These are phyloP conservation scores for Corylus avellana DNA, from an alignment of 306 rosid species.

Conservation along the genomic window DNA sequence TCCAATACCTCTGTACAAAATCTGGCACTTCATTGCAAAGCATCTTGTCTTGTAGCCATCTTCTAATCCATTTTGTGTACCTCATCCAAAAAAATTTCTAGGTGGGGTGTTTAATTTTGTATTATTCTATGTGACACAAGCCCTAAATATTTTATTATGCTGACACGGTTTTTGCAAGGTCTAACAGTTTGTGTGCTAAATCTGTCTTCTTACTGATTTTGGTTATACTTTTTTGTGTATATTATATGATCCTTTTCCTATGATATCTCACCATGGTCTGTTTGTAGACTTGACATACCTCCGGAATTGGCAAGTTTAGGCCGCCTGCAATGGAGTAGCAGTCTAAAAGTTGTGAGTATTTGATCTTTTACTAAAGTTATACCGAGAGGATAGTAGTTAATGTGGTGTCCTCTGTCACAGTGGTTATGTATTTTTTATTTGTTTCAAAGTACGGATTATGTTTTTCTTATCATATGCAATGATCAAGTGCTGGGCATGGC, in stretches of 20 bases:
- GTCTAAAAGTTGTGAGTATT: background rate
- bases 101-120: background rate
- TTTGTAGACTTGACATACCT: too few relatives aligned
- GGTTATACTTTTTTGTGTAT: background rate
- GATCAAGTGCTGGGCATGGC: background rate
- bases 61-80: background rate
- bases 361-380: background rate
- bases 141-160: background rate
- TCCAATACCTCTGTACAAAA: background rate
- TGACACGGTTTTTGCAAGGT: background rate
- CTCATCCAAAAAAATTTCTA: background rate
- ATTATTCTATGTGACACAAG: background rate
- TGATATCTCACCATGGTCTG: too few relatives aligned
- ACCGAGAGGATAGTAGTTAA: background rate
- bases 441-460: background rate
- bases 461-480: background rate
- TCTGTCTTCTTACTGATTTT: background rate
- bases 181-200: background rate
- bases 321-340: background rate
- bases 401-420: background rate
- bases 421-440: background rate
- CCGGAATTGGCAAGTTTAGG: background rate
- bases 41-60: background rate
- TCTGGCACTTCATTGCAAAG: conserved; percentile 1
- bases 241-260: too few relatives aligned